Evolutionary conservation across 2,329 filamentous ascomycete species (phyloP).

Genomic region (Zymoseptoria ardabiliae): DNA sequence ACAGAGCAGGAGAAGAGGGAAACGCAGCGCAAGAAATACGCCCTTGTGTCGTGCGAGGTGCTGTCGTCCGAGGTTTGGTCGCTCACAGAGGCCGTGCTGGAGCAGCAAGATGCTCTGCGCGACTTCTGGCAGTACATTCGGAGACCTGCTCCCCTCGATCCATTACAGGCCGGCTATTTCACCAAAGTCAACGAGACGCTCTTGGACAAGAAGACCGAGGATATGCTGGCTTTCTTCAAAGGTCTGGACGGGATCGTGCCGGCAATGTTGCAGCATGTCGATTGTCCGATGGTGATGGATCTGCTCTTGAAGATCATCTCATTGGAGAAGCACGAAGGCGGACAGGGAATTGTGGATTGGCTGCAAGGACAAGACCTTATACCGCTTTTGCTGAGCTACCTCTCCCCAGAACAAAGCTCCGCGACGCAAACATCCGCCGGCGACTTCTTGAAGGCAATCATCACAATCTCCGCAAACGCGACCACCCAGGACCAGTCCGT

Average conservation of each 20-base stretch:
- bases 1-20: slow-evolving; percentile 65
- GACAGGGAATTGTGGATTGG: slow-evolving; percentile 94
- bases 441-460: slow-evolving; percentile 97
- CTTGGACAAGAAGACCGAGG: slow-evolving; percentile 94
- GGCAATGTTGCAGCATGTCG: slow-evolving; percentile 84
- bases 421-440: slow-evolving; percentile 94
- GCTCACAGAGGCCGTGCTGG: slow-evolving; percentile 85
- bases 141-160: slow-evolving; percentile 76
- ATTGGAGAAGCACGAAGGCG: slow-evolving; percentile 83
- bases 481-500: slow-evolving; percentile 98
- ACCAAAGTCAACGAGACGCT: slow-evolving; percentile 98
- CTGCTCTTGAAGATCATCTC: slow-evolving; percentile 93
- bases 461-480: slow-evolving; percentile 96
- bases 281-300: slow-evolving; percentile 98
- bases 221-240: slow-evolving; percentile 89
- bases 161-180: slow-evolving; percentile 93
- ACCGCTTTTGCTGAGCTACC: slow-evolving; percentile 75
- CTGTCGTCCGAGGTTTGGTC: slow-evolving; percentile 95
- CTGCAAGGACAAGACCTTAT: slow-evolving; percentile 83
- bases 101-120: slow-evolving; percentile 68
- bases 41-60: slow-evolving; percentile 87
- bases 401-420: slow-evolving; percentile 76
- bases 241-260: slow-evolving; percentile 72
- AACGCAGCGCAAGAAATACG: slow-evolving; percentile 87
- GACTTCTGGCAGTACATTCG: slow-evolving; percentile 90